Conservation (phyloP, 1,284 basidiomycete species). For the Rhodotorula sp. region DNA sequence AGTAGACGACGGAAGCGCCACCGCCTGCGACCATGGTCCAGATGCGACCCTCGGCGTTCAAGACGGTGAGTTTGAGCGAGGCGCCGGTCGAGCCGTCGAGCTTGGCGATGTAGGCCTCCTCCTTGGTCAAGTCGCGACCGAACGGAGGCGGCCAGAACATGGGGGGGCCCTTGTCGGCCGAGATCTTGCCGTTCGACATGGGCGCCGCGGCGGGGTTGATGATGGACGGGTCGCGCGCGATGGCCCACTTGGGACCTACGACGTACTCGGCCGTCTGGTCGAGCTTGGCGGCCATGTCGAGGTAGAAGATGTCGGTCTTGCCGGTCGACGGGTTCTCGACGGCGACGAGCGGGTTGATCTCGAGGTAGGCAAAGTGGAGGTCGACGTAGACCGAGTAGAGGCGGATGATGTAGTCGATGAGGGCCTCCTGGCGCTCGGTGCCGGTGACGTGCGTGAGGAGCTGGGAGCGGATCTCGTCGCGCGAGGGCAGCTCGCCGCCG, state of each 20-base stretch:
- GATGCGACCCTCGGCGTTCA: slow-evolving; percentile 90
- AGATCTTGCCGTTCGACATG: slow-evolving; percentile 58
- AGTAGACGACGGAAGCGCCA: slow-evolving; percentile 72
- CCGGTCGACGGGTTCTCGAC: slow-evolving; percentile 82
- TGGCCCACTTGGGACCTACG: slow-evolving; percentile 97
- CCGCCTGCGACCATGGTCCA: slow-evolving; percentile 99
- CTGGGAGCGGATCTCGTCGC: slow-evolving; percentile 68
- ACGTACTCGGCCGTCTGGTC: slow-evolving; percentile 98
- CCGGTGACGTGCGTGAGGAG: slow-evolving; percentile 75
- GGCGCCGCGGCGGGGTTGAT: slow-evolving; percentile 57
- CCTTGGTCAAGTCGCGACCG: slow-evolving; percentile 96
- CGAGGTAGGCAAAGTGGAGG: slow-evolving; percentile 81
- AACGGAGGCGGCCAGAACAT: slow-evolving; percentile 68
- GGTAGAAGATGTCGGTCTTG: slow-evolving; percentile 83
- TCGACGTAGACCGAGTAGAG: slow-evolving; percentile 92
- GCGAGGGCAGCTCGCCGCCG: slow-evolving; percentile 66
- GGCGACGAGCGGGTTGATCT: slow-evolving; percentile 98
- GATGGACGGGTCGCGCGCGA: slow-evolving; percentile 83
- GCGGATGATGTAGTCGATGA: slow-evolving; percentile 89
- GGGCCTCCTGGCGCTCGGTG: slow-evolving; percentile 75
- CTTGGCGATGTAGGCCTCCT: slow-evolving; percentile 99
- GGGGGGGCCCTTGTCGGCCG: slow-evolving; percentile 89
- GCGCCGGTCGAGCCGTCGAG: slow-evolving; percentile 96
- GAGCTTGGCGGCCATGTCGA: slow-evolving; percentile 99
- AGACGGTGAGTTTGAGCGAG: slow-evolving; percentile 94